Percentiles rank a stretch among this genome's conserved stretches.
Conservation (phyloP, 495 filamentous ascomycete genomes). For the Aspergillus nidulans region DNA sequence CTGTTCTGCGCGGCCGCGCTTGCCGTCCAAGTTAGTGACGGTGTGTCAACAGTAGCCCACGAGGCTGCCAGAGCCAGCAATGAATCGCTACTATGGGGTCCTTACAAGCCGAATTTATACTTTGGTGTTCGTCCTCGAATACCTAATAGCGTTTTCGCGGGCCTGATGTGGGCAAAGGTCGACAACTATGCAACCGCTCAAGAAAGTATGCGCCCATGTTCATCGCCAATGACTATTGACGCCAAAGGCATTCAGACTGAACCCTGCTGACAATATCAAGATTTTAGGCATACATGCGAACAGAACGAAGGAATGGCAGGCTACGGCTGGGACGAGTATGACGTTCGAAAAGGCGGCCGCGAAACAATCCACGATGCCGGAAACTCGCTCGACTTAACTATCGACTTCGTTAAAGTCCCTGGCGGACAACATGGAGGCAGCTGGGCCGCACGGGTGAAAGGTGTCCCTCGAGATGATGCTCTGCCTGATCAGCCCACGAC, state of each 20-base stretch:
- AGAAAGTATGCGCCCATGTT: slow-evolving; percentile 57
- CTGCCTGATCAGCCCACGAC: slow-evolving; percentile 63
- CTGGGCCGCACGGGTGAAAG: slow-evolving; percentile 88
- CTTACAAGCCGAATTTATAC: slow-evolving; percentile 92
- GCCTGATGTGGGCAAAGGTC: slow-evolving; percentile 85
- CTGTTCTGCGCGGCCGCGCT: slow-evolving; percentile 30
- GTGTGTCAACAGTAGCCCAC: slow-evolving; percentile 38
- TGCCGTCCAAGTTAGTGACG: slow-evolving; percentile 28
- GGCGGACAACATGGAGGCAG: slow-evolving; percentile 83
- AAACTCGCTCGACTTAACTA: slow-evolving; percentile 85
- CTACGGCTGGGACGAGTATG: slow-evolving; percentile 97
- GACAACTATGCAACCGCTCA: slow-evolving; percentile 76
- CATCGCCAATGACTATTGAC: neutral
- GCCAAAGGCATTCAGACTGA: neutral
- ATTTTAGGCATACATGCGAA: slow-evolving; percentile 90
- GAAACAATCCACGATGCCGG: slow-evolving; percentile 86
- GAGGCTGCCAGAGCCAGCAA: slow-evolving; percentile 59
- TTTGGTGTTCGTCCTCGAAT: slow-evolving; percentile 89
- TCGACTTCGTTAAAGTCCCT: slow-evolving; percentile 88
- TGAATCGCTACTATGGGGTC: slow-evolving; percentile 89
- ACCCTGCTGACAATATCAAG: slow-evolving; percentile 41
- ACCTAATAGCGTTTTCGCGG: slow-evolving; percentile 76
- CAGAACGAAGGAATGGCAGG: slow-evolving; percentile 92
- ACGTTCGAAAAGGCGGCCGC: slow-evolving; percentile 76
- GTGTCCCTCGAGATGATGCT: slow-evolving; percentile 67